These are phyloP conservation scores for Backusella liffmaniae DNA, from an alignment of 192 early-diverging fungal species.

Conservation along the genomic window DNA sequence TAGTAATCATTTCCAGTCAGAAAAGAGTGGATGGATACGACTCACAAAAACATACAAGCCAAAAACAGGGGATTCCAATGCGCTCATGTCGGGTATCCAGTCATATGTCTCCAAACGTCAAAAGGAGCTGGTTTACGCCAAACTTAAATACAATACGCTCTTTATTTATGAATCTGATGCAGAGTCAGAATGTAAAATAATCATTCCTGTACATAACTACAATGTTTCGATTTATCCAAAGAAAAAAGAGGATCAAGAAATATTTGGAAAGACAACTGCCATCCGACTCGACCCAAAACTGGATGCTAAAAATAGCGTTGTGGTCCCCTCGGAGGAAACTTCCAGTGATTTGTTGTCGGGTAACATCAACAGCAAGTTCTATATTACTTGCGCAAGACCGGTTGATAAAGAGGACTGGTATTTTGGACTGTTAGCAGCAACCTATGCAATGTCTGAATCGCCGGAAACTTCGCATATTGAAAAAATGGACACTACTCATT, in stretches of 20 bases:
- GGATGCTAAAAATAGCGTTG: constrained; percentile 12
- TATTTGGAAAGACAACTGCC: constrained; percentile 54
- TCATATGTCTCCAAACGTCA: constrained; percentile 13
- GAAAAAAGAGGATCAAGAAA: constrained; percentile 53
- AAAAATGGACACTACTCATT: constrained; percentile 35
- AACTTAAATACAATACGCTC: constrained; percentile 74
- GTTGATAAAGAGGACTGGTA: constrained; percentile 89
- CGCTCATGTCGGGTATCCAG: constrained; percentile 9
- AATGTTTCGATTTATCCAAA: constrained; percentile 55
- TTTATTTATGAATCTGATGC: constrained; percentile 76
- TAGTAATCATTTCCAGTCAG: not conserved
- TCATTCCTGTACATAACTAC: constrained; percentile 70
- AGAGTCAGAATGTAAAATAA: constrained; percentile 69
- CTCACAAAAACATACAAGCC: constrained; percentile 10
- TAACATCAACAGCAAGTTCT: constrained; percentile 30
- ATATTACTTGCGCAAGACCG: constrained; percentile 55
- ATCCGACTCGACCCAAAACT: constrained; percentile 39
- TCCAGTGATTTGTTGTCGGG: not conserved
- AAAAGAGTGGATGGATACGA: constrained; percentile 13
- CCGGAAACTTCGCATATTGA: constrained; percentile 1
- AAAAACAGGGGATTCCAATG: not conserved
- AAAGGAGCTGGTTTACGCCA: constrained; percentile 49
- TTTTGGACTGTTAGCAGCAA: constrained; percentile 72
- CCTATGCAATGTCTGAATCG: constrained; percentile 54
- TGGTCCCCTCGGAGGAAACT: not conserved